A percentile compares a stretch with the other conserved stretches of the same genome.
These are phyloP conservation scores for Diaporthe nobilis DNA, from an alignment of 2,329 filamentous ascomycete species.

Conservation along the genomic window DNA sequence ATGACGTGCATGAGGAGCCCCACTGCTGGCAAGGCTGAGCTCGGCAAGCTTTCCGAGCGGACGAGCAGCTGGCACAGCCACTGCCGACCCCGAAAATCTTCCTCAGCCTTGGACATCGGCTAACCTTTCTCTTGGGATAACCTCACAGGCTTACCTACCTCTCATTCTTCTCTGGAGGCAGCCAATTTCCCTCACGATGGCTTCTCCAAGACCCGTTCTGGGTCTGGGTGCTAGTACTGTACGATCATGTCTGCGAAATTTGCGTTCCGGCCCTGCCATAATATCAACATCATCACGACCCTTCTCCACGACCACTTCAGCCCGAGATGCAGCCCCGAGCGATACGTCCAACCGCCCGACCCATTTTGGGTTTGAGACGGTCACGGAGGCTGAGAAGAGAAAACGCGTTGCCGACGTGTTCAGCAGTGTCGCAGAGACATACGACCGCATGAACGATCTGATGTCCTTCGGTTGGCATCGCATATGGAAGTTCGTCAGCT, in stretches of 20 bases:
- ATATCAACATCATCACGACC: slow-evolving; percentile 30
- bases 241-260: slow-evolving; percentile 32
- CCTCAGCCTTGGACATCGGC: slow-evolving; percentile 34
- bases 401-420: slow-evolving; percentile 86
- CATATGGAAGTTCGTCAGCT: slow-evolving; percentile 80
- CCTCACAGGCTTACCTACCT: neutral
- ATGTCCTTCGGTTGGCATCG: slow-evolving; percentile 99
- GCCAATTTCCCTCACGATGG: slow-evolving; percentile 27
- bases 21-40: slow-evolving; percentile 33
- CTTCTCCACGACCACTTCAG: slow-evolving; percentile 32
- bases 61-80: slow-evolving; percentile 25
- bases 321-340: slow-evolving; percentile 10
- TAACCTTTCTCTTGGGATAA: neutral
- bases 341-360: slow-evolving; percentile 71
- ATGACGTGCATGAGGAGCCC: slow-evolving; percentile 32
- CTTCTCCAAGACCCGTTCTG: slow-evolving; percentile 28
- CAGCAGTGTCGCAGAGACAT: slow-evolving; percentile 92
- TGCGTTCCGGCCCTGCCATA: slow-evolving; percentile 30
- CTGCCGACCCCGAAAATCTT: slow-evolving; percentile 29
- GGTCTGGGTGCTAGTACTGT: slow-evolving; percentile 29
- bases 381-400: slow-evolving; percentile 83
- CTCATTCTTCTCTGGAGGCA: neutral
- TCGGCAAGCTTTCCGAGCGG: slow-evolving; percentile 34
- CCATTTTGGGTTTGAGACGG: slow-evolving; percentile 91
- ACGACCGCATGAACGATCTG: slow-evolving; percentile 98